phyloP scores from a whole-genome alignment of 148 eudicot species.

The Hydrangea macrophylla region DNA sequence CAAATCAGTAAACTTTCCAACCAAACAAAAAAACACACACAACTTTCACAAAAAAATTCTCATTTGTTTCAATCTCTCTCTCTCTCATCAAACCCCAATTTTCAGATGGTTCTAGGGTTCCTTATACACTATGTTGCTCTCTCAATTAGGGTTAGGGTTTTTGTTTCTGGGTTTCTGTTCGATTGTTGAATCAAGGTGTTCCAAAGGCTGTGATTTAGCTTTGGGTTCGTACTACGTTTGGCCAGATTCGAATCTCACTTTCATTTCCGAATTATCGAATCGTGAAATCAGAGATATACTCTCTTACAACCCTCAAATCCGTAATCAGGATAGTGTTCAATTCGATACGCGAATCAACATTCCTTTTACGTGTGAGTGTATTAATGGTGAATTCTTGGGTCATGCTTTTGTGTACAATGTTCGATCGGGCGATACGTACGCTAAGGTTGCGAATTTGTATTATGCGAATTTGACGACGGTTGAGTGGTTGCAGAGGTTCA shows the following conservation, averaged over 20 bases:
- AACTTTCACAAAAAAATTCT: no score
- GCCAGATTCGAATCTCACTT: constrained; percentile 14
- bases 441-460: constrained; percentile 20
- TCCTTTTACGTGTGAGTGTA: constrained; percentile 60
- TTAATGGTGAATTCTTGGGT: constrained; percentile 36
- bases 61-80: no score
- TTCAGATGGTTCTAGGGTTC: background rate
- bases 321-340: constrained; percentile 28
- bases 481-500: constrained; percentile 35
- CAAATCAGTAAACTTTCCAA: background rate
- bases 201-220: constrained; percentile 50
- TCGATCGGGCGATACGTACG: constrained; percentile 39
- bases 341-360: constrained; percentile 32
- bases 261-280: constrained; percentile 20
- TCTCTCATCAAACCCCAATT: no score
- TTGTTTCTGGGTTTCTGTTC: background rate
- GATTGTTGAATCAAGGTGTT: constrained; percentile 34
- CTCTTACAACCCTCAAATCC: constrained; percentile 32
- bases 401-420: constrained; percentile 34
- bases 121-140: background rate
- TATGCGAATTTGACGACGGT: constrained; percentile 59
- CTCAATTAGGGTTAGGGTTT: background rate
- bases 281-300: constrained; percentile 19
- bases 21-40: background rate
- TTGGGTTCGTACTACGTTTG: constrained; percentile 49